phyloP scores from a whole-genome alignment of 1,139 yeast species.

The Candida sp. region DNA sequence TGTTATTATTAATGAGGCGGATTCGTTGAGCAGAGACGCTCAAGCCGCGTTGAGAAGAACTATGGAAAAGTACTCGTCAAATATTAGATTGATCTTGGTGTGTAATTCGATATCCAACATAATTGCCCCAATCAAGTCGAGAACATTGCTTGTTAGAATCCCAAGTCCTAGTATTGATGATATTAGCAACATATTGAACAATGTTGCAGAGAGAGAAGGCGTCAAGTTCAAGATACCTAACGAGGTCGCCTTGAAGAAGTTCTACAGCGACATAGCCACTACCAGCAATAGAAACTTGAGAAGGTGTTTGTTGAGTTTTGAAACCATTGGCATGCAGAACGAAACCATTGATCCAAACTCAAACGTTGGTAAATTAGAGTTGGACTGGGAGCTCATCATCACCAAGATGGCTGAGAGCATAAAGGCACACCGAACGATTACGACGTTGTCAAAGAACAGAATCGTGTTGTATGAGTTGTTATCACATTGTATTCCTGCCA shows the following conservation, averaged over 20 bases:
- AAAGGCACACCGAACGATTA: conserved; percentile 66
- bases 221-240: conserved; percentile 44
- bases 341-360: conserved; percentile 48
- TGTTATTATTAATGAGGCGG: conserved; percentile 95
- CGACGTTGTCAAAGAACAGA: conserved; percentile 73
- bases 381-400: conserved; percentile 92
- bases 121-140: conserved; percentile 92
- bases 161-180: conserved; percentile 79
- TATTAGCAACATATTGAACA: conserved; percentile 53
- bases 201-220: conserved; percentile 62
- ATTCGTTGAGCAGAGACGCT: conserved; percentile 90
- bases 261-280: conserved; percentile 56
- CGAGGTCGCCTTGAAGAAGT: conserved; percentile 37
- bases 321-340: conserved; percentile 81
- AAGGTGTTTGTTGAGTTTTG: conserved; percentile 77
- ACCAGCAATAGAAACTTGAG: conserved; percentile 76
- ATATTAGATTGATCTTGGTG: conserved; percentile 80
- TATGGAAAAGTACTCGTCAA: conserved; percentile 95
- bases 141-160: conserved; percentile 85
- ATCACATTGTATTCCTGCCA: conserved; percentile 94
- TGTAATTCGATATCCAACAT: conserved; percentile 92
- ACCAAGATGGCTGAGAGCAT: conserved; percentile 65
- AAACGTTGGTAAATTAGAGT: conserved; percentile 33
- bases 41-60: conserved; percentile 98
- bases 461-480: conserved; percentile 81